phyloP scores from a whole-genome alignment of 2,329 filamentous ascomycete genomes.

The Hymenoscyphus linearis region DNA sequence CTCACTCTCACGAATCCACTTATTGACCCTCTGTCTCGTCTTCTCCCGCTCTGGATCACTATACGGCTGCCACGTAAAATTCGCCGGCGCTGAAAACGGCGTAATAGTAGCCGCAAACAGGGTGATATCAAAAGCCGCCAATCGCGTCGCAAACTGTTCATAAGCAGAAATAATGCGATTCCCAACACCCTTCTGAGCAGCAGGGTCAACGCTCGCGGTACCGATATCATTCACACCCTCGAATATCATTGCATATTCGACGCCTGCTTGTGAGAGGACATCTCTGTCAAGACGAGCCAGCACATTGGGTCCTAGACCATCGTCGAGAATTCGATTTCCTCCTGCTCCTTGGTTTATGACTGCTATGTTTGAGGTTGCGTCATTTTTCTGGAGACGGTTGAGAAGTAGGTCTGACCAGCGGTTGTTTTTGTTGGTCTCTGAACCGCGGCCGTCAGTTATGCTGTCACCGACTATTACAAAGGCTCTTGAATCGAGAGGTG shows the following conservation, averaged over 20 bases:
- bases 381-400: conserved; percentile 43
- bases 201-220: conserved; percentile 38
- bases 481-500: conserved; percentile 38
- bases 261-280: conserved; percentile 51
- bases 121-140: conserved; percentile 48
- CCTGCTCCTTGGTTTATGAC: conserved; percentile 63
- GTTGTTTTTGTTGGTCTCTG: conserved; percentile 54
- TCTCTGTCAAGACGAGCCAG: conserved; percentile 59
- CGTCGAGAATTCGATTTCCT: conserved; percentile 59
- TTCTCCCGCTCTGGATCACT: conserved; percentile 48
- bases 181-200: conserved; percentile 44
- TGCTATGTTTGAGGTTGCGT: conserved; percentile 43
- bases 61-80: conserved; percentile 42
- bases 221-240: conserved; percentile 68
- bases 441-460: conserved; percentile 64
- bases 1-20: conserved; percentile 52
- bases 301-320: conserved; percentile 57
- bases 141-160: conserved; percentile 49
- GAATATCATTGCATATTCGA: conserved; percentile 59
- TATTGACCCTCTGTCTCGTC: conserved; percentile 53
- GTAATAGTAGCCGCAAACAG: conserved; percentile 63
- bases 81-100: conserved; percentile 47
- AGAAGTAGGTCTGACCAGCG: conserved; percentile 55
- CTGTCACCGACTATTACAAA: conserved; percentile 58
- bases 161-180: conserved; percentile 52